Evolutionary conservation across 768 basidiomycete genomes (phyloP).

Genomic region (Pleurotus tuoliensis): DNA sequence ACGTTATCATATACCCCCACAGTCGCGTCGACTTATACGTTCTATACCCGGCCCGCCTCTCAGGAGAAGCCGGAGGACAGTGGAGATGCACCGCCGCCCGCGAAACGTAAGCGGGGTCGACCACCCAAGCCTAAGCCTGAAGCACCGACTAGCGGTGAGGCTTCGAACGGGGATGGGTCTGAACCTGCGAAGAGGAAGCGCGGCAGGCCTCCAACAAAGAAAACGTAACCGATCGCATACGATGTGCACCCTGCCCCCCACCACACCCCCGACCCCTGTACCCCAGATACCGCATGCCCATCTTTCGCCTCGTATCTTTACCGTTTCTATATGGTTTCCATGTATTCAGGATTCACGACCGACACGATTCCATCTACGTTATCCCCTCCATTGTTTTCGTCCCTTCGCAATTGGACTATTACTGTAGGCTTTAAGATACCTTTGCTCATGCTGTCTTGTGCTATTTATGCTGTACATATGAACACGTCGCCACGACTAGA

Average conservation of each 20-base stretch:
- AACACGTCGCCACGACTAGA: constrained; percentile 21
- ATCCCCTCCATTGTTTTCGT: constrained; percentile 22
- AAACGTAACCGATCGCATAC: constrained; percentile 27
- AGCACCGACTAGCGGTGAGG: constrained; percentile 25
- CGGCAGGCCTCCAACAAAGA: constrained; percentile 62
- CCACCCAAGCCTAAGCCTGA: constrained; percentile 67
- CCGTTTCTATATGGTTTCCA: constrained; percentile 17
- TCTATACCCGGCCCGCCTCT: constrained; percentile 22
- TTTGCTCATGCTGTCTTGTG: constrained; percentile 13
- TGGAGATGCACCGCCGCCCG: constrained; percentile 43
- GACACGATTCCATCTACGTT: constrained; percentile 25
- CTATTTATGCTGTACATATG: constrained; percentile 35
- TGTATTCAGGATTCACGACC: constrained; percentile 34
- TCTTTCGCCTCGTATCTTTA: constrained; percentile 20
- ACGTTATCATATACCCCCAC: constrained; percentile 20
- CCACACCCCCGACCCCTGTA: constrained; percentile 12
- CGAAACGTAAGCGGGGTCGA: constrained; percentile 69
- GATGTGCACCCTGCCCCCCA: constrained; percentile 12
- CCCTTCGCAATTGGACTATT: constrained; percentile 19
- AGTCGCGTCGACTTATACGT: constrained; percentile 10
- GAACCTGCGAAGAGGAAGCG: constrained; percentile 62
- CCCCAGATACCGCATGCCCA: constrained; percentile 15
- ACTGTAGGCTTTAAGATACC: constrained; percentile 24
- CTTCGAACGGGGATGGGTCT: constrained; percentile 32
- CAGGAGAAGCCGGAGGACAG: constrained; percentile 39